Base-by-base conservation (phyloP, 495 filamentous ascomycete genomes). In the Hypoxylon rickii region DNA sequence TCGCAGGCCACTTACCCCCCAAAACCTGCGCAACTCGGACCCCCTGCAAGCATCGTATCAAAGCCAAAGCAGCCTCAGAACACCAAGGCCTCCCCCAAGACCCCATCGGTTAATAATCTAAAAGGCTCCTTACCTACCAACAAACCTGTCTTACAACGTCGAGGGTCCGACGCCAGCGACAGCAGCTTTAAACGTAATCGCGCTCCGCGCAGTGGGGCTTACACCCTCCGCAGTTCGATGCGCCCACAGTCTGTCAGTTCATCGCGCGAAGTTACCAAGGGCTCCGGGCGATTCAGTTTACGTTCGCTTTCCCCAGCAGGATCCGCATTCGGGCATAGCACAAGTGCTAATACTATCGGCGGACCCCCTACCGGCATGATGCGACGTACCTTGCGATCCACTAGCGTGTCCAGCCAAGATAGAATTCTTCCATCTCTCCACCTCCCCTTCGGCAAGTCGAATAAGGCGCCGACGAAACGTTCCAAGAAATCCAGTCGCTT, bases 131-230 rank as follows among this genome's bases (percentile, higher is more conserved):
- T 61, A 37, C 51, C 48, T 43, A 50, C 38, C 44, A 22, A 38
- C 3, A 55, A 48, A n/a, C 51, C 65, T 6, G 12, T 40, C 6
- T 44, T 73, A 5, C 64, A 64, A 52, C 70, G 76, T 4, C 76
- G 69, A 7, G 76, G 63, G 7, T 80, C 77, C 3, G 71, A 73
- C 18, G 69, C 63, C 21, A 80, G 77, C 51, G 76, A 79, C 37
- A 79, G 76, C 56, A 80, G 77, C 54, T 80, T 80, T 36, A 76
- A 74, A 36, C 74, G 77, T 2, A 63, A 38, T 15, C 70, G 73
- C 2, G 43, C 64, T n/a, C 21, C 38, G 4, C 52, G 37, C 16
- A 44, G 37, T 17, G 55, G 46, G 4, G 64, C 64, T 8, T 58
- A 65, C n/a, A 55, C 58, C 4, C 71, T 79, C 42, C 75, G 75